phyloP scores from a whole-genome alignment of 352 stramenopile genomes.

The Phytopythium sindhum region DNA sequence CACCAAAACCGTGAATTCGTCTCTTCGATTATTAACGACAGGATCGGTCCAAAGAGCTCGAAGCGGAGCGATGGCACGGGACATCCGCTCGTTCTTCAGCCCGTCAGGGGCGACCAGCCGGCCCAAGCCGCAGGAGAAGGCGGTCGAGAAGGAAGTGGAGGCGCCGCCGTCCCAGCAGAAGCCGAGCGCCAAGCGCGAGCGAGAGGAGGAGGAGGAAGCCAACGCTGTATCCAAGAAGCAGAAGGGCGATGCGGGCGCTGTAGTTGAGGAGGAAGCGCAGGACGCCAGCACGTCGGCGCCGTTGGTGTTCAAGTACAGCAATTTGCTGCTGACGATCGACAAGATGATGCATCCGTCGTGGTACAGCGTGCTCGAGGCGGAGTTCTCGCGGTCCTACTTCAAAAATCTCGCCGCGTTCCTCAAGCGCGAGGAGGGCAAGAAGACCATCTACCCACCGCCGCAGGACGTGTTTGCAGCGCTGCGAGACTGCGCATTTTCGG shows the following conservation, averaged over 20 bases:
- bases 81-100: constrained; percentile 69
- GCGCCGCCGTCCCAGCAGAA: background rate
- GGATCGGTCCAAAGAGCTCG: too few species aligned
- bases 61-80: constrained; percentile 10
- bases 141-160: background rate
- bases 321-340: constrained; percentile 32
- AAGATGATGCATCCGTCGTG: constrained; percentile 55
- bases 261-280: background rate
- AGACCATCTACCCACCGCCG: constrained; percentile 85
- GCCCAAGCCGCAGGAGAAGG: background rate
- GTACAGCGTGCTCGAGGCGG: constrained; percentile 48
- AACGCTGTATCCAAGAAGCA: background rate
- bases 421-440: constrained; percentile 50
- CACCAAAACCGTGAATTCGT: constrained; percentile 5
- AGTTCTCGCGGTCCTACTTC: constrained; percentile 50
- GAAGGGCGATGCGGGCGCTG: background rate
- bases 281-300: constrained; percentile 9
- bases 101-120: constrained; percentile 12
- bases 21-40: too few species aligned
- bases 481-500: constrained; percentile 83
- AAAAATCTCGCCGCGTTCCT: constrained; percentile 43
- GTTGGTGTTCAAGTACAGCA: constrained; percentile 24
- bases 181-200: constrained; percentile 2
- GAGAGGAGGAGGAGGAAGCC: background rate
- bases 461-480: constrained; percentile 88